These are phyloP conservation scores for Floccularia luteovirens DNA, from an alignment of 768 basidiomycete genomes.

Conservation along the genomic window DNA sequence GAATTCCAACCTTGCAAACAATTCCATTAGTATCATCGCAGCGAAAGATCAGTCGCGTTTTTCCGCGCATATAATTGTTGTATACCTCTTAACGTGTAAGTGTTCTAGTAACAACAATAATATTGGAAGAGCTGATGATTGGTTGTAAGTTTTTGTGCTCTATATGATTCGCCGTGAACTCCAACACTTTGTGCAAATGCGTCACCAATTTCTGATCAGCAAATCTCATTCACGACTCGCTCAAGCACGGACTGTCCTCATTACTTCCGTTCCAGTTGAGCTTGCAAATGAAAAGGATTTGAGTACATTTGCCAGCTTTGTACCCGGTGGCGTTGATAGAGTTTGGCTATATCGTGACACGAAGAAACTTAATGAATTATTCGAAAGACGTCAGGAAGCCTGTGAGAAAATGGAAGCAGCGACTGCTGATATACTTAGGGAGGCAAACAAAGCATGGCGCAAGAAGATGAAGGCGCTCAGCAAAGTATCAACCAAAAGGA, in stretches of 20 bases:
- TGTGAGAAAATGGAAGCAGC: constrained; percentile 53
- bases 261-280: constrained; percentile 55
- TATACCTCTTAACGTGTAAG: constrained; percentile 14
- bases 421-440: constrained; percentile 36
- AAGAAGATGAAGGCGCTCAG: constrained; percentile 26
- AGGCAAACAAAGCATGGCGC: constrained; percentile 31
- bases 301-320: constrained; percentile 47
- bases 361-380: constrained; percentile 31
- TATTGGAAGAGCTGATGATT: constrained; percentile 1
- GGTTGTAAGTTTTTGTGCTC: constrained; percentile 43
- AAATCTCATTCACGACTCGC: constrained; percentile 50
- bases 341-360: constrained; percentile 64
- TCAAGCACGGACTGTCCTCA: constrained; percentile 62
- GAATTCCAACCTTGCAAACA: neutral
- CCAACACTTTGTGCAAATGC: constrained; percentile 45
- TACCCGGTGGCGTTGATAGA: constrained; percentile 62
- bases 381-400: constrained; percentile 33
- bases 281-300: constrained; percentile 39
- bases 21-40: constrained; percentile 29
- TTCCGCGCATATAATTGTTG: constrained; percentile 50
- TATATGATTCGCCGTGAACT: constrained; percentile 55
- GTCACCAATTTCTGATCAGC: constrained; percentile 52
- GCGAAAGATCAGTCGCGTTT: constrained; percentile 33
- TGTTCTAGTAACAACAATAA: neutral
- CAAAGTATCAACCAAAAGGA: constrained; percentile 17